Evolutionary conservation across 2,329 filamentous ascomycete genomes (phyloP), one percentile per base, ranked within the genome.

Genomic region (Pseudocercospora musae): DNA sequence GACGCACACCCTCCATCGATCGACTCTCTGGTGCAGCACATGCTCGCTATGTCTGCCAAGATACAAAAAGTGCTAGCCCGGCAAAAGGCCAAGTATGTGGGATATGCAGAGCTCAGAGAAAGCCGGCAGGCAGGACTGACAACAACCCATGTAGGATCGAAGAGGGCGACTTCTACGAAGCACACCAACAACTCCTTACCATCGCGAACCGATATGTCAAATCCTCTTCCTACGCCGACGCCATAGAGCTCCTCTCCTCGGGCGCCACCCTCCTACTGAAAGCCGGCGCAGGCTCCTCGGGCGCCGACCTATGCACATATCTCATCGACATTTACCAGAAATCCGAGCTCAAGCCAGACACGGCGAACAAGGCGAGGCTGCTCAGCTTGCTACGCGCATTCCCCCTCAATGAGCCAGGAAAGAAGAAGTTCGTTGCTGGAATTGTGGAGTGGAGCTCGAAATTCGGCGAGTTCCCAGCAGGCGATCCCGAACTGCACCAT

Each of bases 151-250:
- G 46, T 49, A 91, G 92, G 78, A 96, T 96, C 78, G 83, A 87
- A 69, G 92, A 96, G 78, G 94, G 93, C 73, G 89, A 95, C 76
- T 97, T 87, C 84, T 99, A 99, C 81, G 95, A 99, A 84, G 95
- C 95, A 62, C 94, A 98, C 80, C 95, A 99, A 78, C 95, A 99
- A 81, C 91, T 96, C 69, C 92, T 95, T 66, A 93, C 97, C 59
- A 94, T 97, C 70, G 93, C 93, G 64, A 89, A 92, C 42, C 92
- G 96, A 62, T 96, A 99, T 80, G 87, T 94, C 76, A 98, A 98
- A 81, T 84, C 89, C 48, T 81, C 85, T 65, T 94, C 94, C 83
- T 97, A 90, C 85, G 77, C 84, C 69, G 89, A 92, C 11, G 95
- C 96, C 53, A 89, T 92, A 75, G 91, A 96, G 69, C 89, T 98